phyloP scores from a whole-genome alignment of 2,329 filamentous ascomycete species.

The Aspergillus fischeri region DNA sequence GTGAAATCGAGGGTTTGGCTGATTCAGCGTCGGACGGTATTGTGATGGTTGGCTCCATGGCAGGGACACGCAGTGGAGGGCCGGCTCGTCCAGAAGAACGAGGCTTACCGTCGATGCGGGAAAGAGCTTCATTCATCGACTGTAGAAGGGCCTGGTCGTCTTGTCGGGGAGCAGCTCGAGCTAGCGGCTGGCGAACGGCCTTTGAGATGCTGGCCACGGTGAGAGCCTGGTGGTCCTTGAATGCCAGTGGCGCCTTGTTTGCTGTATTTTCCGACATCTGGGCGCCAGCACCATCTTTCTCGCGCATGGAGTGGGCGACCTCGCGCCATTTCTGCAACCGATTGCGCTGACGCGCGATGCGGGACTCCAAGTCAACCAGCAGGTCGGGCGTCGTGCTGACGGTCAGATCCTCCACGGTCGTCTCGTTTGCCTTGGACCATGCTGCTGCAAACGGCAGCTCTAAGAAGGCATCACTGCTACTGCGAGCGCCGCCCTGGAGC shows the following conservation, averaged over 20 bases:
- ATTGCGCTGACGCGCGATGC: constrained; percentile 63
- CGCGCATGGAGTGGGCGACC: constrained; percentile 49
- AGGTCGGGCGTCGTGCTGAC: constrained; percentile 27
- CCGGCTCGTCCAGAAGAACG: constrained; percentile 5
- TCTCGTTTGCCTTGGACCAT: constrained; percentile 64
- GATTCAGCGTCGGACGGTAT: neutral
- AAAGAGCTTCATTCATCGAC: constrained; percentile 31
- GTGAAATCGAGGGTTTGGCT: neutral
- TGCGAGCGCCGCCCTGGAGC: constrained; percentile 60
- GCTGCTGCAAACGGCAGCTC: constrained; percentile 64
- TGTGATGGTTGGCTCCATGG: neutral
- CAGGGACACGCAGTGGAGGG: neutral
- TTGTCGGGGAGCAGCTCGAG: constrained; percentile 17
- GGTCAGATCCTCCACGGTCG: constrained; percentile 44
- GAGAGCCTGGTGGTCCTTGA: constrained; percentile 37
- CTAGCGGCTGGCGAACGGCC: constrained; percentile 26
- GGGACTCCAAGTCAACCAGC: constrained; percentile 65
- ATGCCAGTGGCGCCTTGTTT: constrained; percentile 20
- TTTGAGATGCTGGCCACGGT: constrained; percentile 37
- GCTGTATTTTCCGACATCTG: constrained; percentile 1
- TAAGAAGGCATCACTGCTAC: constrained; percentile 60
- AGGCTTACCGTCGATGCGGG: constrained; percentile 25
- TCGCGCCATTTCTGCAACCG: constrained; percentile 69
- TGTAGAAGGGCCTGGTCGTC: constrained; percentile 31
- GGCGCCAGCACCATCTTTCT: constrained; percentile 8